phyloP scores from a whole-genome alignment of 1,139 yeast genomes.

The Yamadazyma oceani region DNA sequence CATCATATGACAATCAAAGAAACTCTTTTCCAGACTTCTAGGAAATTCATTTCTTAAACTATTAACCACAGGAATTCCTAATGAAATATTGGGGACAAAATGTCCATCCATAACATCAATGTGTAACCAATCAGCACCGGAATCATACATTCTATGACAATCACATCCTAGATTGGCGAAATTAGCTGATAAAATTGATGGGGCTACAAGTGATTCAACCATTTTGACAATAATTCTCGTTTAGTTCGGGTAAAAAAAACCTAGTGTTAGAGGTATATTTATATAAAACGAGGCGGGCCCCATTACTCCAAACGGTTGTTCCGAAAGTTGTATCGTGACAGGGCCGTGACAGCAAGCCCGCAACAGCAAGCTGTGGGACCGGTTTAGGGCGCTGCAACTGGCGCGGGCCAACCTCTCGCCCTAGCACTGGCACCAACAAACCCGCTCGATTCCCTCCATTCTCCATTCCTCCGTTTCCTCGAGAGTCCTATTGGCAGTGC shows the following conservation, averaged over 20 bases:
- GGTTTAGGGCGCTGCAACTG: no score
- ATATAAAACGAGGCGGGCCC: neutral
- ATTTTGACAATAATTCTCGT: conserved; percentile 36
- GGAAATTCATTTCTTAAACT: conserved; percentile 81
- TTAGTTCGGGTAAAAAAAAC: no score
- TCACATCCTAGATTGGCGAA: conserved; percentile 87
- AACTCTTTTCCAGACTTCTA: conserved; percentile 49
- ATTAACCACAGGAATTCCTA: conserved; percentile 88
- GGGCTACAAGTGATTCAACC: conserved; percentile 89
- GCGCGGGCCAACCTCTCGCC: no score
- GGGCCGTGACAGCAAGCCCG: no score
- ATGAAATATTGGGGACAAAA: conserved; percentile 93
- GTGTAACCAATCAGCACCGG: conserved; percentile 93
- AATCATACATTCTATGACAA: conserved; percentile 74
- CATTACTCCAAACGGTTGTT: neutral
- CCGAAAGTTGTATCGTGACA: conserved; percentile 3
- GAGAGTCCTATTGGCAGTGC: no score
- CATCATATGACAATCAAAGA: conserved; percentile 99
- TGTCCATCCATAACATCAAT: conserved; percentile 99
- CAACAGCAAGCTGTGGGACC: neutral
- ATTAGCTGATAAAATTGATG: conserved; percentile 93
- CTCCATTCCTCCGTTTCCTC: no score
- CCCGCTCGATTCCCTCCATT: no score
- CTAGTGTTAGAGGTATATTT: no score
- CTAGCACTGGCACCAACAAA: no score